A percentile compares a stretch with the other conserved stretches of the same genome.
Conservation (phyloP, 345 rosid genomes). For the Citrus hindsii region DNA sequence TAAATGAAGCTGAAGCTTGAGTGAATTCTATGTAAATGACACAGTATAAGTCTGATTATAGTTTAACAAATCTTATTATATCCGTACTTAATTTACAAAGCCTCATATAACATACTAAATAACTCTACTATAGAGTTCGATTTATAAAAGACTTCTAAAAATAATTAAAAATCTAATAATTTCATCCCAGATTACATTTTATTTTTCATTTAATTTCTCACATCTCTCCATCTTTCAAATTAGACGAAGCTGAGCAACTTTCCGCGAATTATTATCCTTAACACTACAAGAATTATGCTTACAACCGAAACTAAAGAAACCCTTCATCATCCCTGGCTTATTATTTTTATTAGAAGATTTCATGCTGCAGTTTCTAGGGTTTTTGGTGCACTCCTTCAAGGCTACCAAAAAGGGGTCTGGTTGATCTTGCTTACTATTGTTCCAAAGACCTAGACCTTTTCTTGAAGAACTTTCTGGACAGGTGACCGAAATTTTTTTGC, state of each 20-base stretch:
- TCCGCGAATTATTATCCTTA: not conserved
- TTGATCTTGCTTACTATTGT: not conserved
- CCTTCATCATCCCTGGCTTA: not conserved
- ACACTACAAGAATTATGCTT: not conserved
- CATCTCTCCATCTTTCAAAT: not conserved
- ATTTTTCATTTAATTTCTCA: not conserved
- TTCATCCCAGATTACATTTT: not conserved
- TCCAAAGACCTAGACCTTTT: not conserved
- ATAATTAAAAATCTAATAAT: not conserved
- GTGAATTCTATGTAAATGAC: too few species aligned
- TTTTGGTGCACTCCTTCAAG: conserved; percentile 6
- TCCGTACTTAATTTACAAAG: too few species aligned
- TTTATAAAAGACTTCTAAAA: not conserved
- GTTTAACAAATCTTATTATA: too few species aligned
- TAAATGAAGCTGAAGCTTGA: too few species aligned
- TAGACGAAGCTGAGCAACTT: not conserved
- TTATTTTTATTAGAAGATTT: too few species aligned
- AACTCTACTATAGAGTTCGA: not conserved
- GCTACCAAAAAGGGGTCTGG: conserved; percentile 12
- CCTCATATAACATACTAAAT: not conserved
- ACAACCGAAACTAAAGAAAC: conserved; percentile 1
- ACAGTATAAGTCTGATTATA: too few species aligned
- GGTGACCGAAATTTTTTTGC: not conserved
- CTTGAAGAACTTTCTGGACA: not conserved
- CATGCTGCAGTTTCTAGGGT: not conserved